phyloP scores from a whole-genome alignment of 2,329 filamentous ascomycete genomes.

The Dothidotthia symphoricarpi region DNA sequence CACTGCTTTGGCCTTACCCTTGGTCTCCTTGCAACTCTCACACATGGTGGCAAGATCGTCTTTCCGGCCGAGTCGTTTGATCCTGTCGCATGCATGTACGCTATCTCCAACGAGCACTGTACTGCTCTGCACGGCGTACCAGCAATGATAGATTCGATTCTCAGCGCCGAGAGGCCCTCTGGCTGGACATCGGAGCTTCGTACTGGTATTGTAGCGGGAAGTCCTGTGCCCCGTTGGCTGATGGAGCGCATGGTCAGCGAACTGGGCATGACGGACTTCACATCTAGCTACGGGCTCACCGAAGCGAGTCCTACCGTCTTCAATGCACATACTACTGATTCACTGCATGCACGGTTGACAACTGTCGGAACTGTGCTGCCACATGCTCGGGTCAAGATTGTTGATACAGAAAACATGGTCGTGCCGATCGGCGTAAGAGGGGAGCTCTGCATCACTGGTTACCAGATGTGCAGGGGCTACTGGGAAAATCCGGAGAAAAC shows the following conservation, averaged over 20 bases:
- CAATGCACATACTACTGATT: conserved; percentile 73
- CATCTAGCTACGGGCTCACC: conserved; percentile 59
- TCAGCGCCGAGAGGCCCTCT: conserved; percentile 49
- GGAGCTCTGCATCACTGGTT: conserved; percentile 76
- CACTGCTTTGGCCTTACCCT: conserved; percentile 83
- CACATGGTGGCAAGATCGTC: conserved; percentile 73
- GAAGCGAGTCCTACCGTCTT: conserved; percentile 79
- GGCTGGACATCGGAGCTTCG: conserved; percentile 53
- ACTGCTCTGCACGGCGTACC: conserved; percentile 80
- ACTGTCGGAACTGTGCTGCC: conserved; percentile 77
- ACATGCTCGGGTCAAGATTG: conserved; percentile 71
- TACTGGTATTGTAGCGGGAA: conserved; percentile 77
- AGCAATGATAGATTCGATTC: conserved; percentile 74
- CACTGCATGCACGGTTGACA: conserved; percentile 62
- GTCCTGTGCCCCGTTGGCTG: conserved; percentile 70
- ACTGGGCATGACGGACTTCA: conserved; percentile 73
- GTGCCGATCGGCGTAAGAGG: conserved; percentile 67
- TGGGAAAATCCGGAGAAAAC: conserved; percentile 72
- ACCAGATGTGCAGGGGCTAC: conserved; percentile 67
- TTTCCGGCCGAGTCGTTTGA: conserved; percentile 74
- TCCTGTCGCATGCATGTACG: conserved; percentile 62
- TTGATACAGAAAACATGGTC: conserved; percentile 64
- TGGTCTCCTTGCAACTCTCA: conserved; percentile 69
- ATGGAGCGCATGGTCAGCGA: conserved; percentile 70
- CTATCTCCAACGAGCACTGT: conserved; percentile 53